Conservation (phyloP, 2,329 filamentous ascomycete species). For the Amylocarpus encephaloides region DNA sequence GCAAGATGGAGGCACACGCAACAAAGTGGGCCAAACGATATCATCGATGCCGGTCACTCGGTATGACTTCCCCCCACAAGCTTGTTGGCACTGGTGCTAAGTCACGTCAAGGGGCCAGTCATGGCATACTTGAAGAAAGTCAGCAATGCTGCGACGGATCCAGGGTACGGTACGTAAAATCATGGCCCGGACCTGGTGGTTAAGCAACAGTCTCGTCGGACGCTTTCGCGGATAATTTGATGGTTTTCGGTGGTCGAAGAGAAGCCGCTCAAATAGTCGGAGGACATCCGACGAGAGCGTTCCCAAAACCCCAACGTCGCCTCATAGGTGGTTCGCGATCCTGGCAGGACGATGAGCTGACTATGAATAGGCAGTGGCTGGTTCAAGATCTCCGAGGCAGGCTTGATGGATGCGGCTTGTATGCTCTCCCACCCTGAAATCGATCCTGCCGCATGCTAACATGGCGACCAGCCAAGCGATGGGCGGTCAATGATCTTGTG, state of each 20-base stretch:
- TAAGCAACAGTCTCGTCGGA: neutral
- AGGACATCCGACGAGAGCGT: too few relatives aligned
- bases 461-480: conserved; percentile 5
- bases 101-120: conserved; percentile 31
- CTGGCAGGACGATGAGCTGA: neutral
- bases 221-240: neutral
- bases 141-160: conserved; percentile 31
- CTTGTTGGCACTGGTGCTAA: neutral
- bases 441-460: conserved; percentile 13
- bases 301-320: too few relatives aligned
- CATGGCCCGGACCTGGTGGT: neutral
- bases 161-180: conserved; percentile 16
- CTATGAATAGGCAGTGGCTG: conserved; percentile 10
- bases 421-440: conserved; percentile 32
- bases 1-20: conserved; percentile 50
- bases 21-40: conserved; percentile 39
- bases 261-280: too few relatives aligned
- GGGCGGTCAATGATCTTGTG: conserved; percentile 15
- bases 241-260: too few relatives aligned
- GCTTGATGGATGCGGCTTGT: conserved; percentile 40
- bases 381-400: conserved; percentile 47
- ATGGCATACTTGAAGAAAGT: conserved; percentile 40
- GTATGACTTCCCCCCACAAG: conserved; percentile 27
- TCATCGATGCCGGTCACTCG: conserved; percentile 48
- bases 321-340: too few relatives aligned